Percentiles rank a stretch among this genome's conserved stretches.
These are phyloP conservation scores for Arachis stenosperma DNA, from an alignment of 306 rosid genomes.

Conservation along the genomic window DNA sequence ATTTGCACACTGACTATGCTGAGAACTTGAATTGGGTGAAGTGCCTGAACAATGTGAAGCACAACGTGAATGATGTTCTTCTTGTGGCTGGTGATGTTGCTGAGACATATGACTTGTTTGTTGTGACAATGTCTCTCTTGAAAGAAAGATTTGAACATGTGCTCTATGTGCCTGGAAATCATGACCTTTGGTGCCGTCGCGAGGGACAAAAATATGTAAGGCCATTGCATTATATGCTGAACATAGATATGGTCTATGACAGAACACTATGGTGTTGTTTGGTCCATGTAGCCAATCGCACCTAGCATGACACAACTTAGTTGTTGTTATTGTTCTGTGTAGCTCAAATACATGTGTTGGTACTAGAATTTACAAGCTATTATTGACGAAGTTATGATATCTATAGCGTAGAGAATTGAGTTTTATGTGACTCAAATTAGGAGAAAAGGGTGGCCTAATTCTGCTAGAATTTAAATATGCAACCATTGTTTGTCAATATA, in stretches of 20 bases:
- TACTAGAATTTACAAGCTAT: background rate
- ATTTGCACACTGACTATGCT: slow-evolving; percentile 82
- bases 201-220: slow-evolving; percentile 67
- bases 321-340: too few relatives aligned
- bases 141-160: slow-evolving; percentile 76
- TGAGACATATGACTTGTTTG: slow-evolving; percentile 63
- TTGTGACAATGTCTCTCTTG: slow-evolving; percentile 72
- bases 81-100: slow-evolving; percentile 90
- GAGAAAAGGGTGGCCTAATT: slow-evolving; percentile 12
- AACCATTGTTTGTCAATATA: slow-evolving; percentile 8
- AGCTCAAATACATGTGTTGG: too few relatives aligned
- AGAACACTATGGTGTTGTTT: too few relatives aligned
- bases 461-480: background rate
- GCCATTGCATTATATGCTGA: slow-evolving; percentile 29
- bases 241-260: too few relatives aligned
- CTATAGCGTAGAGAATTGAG: background rate
- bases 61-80: slow-evolving; percentile 68
- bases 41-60: slow-evolving; percentile 47
- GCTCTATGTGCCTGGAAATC: slow-evolving; percentile 83
- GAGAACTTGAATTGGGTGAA: slow-evolving; percentile 86
- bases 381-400: background rate
- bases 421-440: slow-evolving; percentile 1
- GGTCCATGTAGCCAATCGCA: too few relatives aligned
- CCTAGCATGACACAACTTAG: too few relatives aligned
- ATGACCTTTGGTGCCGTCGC: slow-evolving; percentile 85